phyloP scores from a whole-genome alignment of 108 stramenopile species.

The Parietichytrium sp. region DNA sequence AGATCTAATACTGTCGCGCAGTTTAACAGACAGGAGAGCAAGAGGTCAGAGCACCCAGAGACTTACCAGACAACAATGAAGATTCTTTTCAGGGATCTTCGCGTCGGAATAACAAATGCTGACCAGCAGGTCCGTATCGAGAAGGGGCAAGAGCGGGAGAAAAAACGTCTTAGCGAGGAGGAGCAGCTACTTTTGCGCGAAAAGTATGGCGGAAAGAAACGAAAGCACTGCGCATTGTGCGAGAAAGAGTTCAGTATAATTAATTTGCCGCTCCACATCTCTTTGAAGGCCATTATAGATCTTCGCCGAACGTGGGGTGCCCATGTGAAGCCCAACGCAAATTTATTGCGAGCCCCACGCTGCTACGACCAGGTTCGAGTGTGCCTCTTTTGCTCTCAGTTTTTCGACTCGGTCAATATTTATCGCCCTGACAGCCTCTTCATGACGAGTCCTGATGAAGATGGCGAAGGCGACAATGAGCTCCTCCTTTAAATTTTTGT shows the following conservation, averaged over 20 bases:
- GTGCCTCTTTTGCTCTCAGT: slow-evolving; percentile 12
- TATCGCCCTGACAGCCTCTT: too few species aligned
- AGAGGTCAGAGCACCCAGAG: background rate
- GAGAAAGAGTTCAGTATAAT: background rate
- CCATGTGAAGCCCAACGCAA: slow-evolving; percentile 8
- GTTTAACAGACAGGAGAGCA: background rate
- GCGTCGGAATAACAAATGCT: background rate
- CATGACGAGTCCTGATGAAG: too few species aligned
- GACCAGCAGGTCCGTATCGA: background rate
- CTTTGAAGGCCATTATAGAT: slow-evolving; percentile 33
- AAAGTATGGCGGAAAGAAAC: background rate
- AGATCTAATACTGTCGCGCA: background rate
- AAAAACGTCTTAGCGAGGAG: background rate
- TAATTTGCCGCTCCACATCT: background rate
- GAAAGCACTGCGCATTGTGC: slow-evolving; percentile 1
- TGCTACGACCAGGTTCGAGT: background rate
- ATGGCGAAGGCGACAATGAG: too few species aligned
- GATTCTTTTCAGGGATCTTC: background rate
- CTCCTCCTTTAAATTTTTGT: too few species aligned
- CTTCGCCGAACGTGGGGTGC: slow-evolving; percentile 6
- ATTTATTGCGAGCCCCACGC: background rate
- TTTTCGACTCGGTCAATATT: background rate
- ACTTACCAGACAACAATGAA: background rate
- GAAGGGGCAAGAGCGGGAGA: background rate
- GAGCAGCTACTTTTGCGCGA: slow-evolving; percentile 13